Percentiles rank a stretch among this genome's conserved stretches.
Evolutionary conservation across 192 early-diverging fungal genomes (phyloP).

Genomic region (Backusella sp.): DNA sequence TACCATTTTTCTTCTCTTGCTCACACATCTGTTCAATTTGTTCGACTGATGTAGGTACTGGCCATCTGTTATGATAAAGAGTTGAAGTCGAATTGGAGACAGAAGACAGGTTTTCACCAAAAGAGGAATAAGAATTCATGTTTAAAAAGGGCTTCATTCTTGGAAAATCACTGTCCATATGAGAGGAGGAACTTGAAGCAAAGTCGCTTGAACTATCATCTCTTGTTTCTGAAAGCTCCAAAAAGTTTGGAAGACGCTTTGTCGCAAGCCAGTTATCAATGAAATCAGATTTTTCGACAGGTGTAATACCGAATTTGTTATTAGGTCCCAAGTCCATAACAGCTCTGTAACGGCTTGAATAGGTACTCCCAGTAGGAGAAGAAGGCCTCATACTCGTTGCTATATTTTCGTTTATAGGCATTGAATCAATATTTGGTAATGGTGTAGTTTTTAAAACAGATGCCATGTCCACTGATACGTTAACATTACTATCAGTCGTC

Average conservation of each 20-base stretch:
- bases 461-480: background rate
- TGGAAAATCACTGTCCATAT: background rate
- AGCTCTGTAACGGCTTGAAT: background rate
- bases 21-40: constrained; percentile 4
- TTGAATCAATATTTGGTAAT: background rate
- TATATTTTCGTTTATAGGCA: background rate
- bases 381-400: background rate
- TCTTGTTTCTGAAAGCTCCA: background rate
- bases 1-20: background rate
- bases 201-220: background rate
- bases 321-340: background rate
- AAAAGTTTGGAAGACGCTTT: background rate
- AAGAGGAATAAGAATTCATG: background rate
- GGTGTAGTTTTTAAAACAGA: background rate
- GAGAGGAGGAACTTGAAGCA: background rate
- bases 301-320: background rate
- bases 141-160: background rate
- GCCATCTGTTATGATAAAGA: constrained; percentile 1
- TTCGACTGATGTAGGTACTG: background rate
- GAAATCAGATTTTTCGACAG: background rate
- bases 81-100: background rate
- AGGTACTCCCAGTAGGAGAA: background rate
- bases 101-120: background rate
- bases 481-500: background rate
- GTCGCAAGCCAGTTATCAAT: background rate